phyloP scores from a whole-genome alignment of 2,329 filamentous ascomycete genomes.

The Fusarium torulosum region DNA sequence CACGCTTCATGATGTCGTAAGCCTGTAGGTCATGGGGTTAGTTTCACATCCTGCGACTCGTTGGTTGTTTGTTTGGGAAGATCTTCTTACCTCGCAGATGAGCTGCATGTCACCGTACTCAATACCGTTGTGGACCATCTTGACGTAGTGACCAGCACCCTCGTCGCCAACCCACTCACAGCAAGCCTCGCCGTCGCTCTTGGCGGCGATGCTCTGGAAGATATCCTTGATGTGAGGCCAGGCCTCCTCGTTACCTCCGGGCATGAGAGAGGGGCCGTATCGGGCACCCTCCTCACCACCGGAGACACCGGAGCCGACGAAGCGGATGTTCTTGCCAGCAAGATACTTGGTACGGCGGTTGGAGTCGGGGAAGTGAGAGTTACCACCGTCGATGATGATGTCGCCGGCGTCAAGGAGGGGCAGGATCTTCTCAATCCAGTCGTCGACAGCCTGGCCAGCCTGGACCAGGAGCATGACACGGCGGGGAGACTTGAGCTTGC shows the following conservation, averaged over 20 bases:
- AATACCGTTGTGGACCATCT: conserved; percentile 99
- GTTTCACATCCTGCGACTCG: not conserved
- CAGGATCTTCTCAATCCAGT: conserved; percentile 97
- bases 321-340: conserved; percentile 86
- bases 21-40: conserved; percentile 69
- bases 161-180: conserved; percentile 99
- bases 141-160: conserved; percentile 99
- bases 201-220: conserved; percentile 97
- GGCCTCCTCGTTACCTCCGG: conserved; percentile 96
- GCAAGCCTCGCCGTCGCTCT: conserved; percentile 97
- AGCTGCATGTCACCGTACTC: conserved; percentile 99
- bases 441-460: conserved; percentile 96
- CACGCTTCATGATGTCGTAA: conserved; percentile 99
- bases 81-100: conserved; percentile 86
- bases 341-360: conserved; percentile 97
- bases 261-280: conserved; percentile 98
- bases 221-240: conserved; percentile 99
- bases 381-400: conserved; percentile 98
- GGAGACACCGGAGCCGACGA: conserved; percentile 97
- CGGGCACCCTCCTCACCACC: conserved; percentile 99
- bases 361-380: conserved; percentile 99
- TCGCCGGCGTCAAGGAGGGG: conserved; percentile 86
- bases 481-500: conserved; percentile 97
- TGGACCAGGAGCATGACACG: conserved; percentile 99
- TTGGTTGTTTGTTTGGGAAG: not conserved